Base-by-base conservation (phyloP, 1,284 basidiomycete genomes). In the Ganoderma sp. region DNA sequence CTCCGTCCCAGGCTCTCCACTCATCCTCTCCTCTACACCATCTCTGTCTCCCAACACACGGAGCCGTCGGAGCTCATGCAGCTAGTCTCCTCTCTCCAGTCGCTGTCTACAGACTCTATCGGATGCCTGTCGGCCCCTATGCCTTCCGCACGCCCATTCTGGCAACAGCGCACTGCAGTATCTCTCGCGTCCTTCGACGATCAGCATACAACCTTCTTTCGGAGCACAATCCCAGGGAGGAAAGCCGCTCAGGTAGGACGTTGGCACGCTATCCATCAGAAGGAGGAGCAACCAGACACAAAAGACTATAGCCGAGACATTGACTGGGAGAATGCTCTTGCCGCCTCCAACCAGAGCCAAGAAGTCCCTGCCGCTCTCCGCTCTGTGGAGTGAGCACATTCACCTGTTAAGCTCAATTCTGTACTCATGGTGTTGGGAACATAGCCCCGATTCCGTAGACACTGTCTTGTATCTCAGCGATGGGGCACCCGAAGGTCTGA, bases 401-500 rank as follows among this genome's bases (percentile, higher is more conserved):
- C 64, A 22, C 15, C 41, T 28, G 14, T 15, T 39, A 12, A 28
- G 0, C 39, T 9, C 12, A 5, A 2, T 41, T 39, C 1, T 22
- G 12, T 41, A 10, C n/a, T 28, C 14, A 60, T 41, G 22, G n/a
- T 14, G 37, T 39, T 41, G 39, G 15, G 19, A n/a, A 25, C 22
- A 41, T 25, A 85, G 84, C 58, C 73, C 79, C 54, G 73, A 81
- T 42, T 77, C 81, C 37, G 79, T 89, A 5, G 79, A 81, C 32
- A 79, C 84, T 2, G 75, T 94, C 17, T 61, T 94, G 9, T 89
- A 89, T 70, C 81, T 92, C 61, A 87, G 88, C 25, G 91, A 93
- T 73, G 80, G 78, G 22, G 82, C 86, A 0, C 86, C 88, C 0
- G 87, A 93, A 75, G 90, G 90, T 1, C 79, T 93, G 19, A 78